These are phyloP conservation scores for Fusarium sp. DNA, from an alignment of 2,329 filamentous ascomycete genomes.

Conservation along the genomic window DNA sequence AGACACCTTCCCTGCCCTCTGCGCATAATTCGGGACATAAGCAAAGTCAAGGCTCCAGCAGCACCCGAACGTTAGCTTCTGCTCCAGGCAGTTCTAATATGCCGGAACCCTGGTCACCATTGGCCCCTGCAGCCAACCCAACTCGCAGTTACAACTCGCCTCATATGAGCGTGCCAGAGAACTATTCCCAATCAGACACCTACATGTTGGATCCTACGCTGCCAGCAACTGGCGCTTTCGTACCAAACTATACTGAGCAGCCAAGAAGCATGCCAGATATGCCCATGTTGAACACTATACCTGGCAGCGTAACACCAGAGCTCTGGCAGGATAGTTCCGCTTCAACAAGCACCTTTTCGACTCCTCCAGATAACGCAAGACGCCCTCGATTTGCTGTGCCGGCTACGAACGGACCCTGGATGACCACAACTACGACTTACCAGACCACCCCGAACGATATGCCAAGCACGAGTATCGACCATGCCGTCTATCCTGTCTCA, in stretches of 20 bases:
- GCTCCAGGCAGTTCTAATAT: constrained; percentile 27
- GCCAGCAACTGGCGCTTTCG: constrained; percentile 30
- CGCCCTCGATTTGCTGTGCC: constrained; percentile 46
- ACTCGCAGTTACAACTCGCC: constrained; percentile 28
- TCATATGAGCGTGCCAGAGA: constrained; percentile 34
- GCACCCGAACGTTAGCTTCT: constrained; percentile 23
- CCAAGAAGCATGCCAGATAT: constrained; percentile 44
- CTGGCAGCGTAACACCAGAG: constrained; percentile 36
- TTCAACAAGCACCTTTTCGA: constrained; percentile 63
- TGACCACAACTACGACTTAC: constrained; percentile 48
- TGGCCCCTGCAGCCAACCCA: constrained; percentile 19
- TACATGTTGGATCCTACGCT: constrained; percentile 44
- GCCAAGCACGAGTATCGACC: constrained; percentile 38
- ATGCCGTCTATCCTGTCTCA: constrained; percentile 46
- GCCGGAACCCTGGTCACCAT: constrained; percentile 42
- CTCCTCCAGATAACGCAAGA: constrained; percentile 56
- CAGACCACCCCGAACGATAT: constrained; percentile 33
- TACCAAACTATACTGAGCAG: constrained; percentile 39
- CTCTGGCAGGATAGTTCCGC: constrained; percentile 57
- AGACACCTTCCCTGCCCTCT: constrained; percentile 33
- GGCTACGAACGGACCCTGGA: constrained; percentile 52
- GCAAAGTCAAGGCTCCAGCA: constrained; percentile 11
- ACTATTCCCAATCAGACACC: constrained; percentile 40
- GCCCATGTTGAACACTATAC: constrained; percentile 42
- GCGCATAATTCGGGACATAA: constrained; percentile 6